These are phyloP conservation scores for Aspergillus pseudoviridinutans DNA, from an alignment of 2,329 filamentous ascomycete species.

Conservation along the genomic window DNA sequence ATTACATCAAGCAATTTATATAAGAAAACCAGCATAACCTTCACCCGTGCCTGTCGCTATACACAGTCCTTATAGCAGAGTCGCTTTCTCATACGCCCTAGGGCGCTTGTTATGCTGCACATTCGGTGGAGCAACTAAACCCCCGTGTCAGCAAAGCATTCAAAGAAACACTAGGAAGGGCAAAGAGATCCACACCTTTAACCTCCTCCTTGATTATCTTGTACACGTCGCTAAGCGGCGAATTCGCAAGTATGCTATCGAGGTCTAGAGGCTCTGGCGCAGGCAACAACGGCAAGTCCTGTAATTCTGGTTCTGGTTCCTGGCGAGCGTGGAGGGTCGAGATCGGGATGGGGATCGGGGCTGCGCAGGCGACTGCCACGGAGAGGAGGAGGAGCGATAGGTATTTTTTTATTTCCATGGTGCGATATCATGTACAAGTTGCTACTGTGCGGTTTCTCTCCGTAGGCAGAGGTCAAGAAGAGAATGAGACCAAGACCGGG, in stretches of 20 bases:
- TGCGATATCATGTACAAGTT: neutral
- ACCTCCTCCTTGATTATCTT: neutral
- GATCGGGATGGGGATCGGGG: neutral
- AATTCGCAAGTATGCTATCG: neutral
- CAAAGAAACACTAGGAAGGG: no score
- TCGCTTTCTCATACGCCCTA: no score
- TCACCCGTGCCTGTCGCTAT: no score
- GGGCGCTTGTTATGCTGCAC: no score
- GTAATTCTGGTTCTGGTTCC: neutral
- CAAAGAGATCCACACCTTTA: neutral
- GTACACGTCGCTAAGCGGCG: neutral
- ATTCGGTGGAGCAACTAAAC: neutral
- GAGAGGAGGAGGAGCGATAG: neutral
- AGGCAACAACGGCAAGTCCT: neutral
- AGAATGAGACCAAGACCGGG: no score
- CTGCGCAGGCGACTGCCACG: neutral
- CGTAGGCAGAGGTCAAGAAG: no score
- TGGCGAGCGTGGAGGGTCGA: neutral
- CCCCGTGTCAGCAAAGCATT: neutral
- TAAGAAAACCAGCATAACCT: no score
- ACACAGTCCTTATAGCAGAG: no score
- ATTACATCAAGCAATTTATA: no score
- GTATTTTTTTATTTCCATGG: neutral
- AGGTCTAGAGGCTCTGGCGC: neutral
- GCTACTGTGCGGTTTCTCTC: no score